Conservation (phyloP, 805 yeast species). For the Hanseniaspora taiwanica region DNA sequence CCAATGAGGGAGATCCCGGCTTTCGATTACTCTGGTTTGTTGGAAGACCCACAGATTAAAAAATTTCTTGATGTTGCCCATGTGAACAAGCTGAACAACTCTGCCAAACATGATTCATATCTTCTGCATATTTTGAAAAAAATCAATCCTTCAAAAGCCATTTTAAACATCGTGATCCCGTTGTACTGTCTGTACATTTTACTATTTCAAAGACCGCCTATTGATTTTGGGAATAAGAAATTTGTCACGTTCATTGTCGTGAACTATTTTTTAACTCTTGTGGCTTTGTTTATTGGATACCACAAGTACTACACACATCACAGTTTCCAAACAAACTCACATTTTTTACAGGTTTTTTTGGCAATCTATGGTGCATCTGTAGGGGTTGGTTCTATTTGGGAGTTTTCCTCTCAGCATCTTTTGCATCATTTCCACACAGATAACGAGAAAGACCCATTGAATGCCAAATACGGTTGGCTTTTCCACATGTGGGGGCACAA, state of each 20-base stretch:
- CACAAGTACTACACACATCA: constrained; percentile 18
- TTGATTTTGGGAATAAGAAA: too few relatives aligned
- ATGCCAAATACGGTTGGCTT: constrained; percentile 63
- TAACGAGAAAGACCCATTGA: constrained; percentile 80
- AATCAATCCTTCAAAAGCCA: constrained; percentile 13
- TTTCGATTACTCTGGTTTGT: background rate
- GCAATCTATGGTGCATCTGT: constrained; percentile 16
- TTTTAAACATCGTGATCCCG: constrained; percentile 14
- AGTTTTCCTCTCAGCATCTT: constrained; percentile 37
- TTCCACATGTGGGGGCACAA: constrained; percentile 89
- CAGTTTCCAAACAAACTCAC: constrained; percentile 13
- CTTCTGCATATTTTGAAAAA: constrained; percentile 16
- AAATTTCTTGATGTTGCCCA: background rate
- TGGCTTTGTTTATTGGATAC: constrained; percentile 16
- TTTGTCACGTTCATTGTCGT: too few relatives aligned
- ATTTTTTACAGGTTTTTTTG: constrained; percentile 8
- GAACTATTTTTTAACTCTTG: constrained; percentile 8
- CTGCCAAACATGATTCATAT: constrained; percentile 12
- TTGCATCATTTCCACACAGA: constrained; percentile 87
- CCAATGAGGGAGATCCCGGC: too few relatives aligned
- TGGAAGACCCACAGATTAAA: background rate
- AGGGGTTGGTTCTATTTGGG: constrained; percentile 16
- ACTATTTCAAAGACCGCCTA: constrained; percentile 9
- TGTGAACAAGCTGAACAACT: background rate
- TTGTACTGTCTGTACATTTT: constrained; percentile 14